Percentiles rank a stretch among this genome's conserved stretches.
Evolutionary conservation across 2,329 filamentous ascomycete species (phyloP).

Genomic region (Westerdykella aurantiaca): DNA sequence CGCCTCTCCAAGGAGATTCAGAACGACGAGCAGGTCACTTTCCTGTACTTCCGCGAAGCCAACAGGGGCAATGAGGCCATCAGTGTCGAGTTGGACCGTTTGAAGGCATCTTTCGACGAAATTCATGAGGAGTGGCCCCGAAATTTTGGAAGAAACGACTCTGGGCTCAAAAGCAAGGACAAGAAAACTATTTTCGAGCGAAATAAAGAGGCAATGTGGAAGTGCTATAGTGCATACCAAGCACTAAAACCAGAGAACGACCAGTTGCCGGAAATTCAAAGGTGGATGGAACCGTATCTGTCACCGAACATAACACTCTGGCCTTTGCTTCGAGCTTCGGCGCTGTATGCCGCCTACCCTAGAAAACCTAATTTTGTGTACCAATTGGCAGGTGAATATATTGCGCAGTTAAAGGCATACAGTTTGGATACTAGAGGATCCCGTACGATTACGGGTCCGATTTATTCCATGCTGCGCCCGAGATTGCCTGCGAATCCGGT

Average conservation of each 20-base stretch:
- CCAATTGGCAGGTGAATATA: constrained; percentile 37
- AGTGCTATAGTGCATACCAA: constrained; percentile 16
- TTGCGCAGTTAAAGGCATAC: constrained; percentile 35
- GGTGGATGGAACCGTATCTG: constrained; percentile 12
- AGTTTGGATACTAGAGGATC: constrained; percentile 2
- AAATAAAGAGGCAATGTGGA: constrained; percentile 7
- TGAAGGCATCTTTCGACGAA: not conserved
- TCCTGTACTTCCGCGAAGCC: constrained; percentile 6
- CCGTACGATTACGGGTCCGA: constrained; percentile 10
- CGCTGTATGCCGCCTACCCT: constrained; percentile 30
- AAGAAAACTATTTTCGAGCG: constrained; percentile 3
- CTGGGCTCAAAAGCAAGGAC: constrained; percentile 1
- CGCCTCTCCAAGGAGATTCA: constrained; percentile 11
- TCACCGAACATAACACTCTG: constrained; percentile 26
- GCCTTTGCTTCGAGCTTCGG: constrained; percentile 44
- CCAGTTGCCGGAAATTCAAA: constrained; percentile 8
- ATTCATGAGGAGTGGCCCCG: not conserved
- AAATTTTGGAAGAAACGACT: not conserved
- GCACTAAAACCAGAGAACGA: constrained; percentile 14
- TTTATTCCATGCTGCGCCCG: constrained; percentile 29
- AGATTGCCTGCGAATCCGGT: constrained; percentile 20
- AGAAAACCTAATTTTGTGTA: constrained; percentile 30
- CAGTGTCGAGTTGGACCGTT: constrained; percentile 8
- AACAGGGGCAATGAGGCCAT: constrained; percentile 3
- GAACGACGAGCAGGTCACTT: constrained; percentile 18